Conservation (phyloP, 345 rosid species). For the Linum trigynum region DNA sequence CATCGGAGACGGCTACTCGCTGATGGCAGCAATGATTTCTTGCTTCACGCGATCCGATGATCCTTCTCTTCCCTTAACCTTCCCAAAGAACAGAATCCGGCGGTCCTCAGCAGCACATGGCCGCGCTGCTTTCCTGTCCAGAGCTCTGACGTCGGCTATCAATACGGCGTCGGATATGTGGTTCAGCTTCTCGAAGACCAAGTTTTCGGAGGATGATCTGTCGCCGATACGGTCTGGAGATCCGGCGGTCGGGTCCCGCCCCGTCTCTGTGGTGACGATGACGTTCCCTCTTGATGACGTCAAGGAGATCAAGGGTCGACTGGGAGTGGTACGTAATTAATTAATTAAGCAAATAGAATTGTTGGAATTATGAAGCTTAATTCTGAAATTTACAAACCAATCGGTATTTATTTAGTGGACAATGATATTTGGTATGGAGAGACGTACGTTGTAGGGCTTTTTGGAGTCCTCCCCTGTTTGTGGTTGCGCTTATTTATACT, state of each 20-base stretch:
- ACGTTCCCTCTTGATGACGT: constrained; percentile 29
- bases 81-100: background rate
- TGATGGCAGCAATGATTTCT: background rate
- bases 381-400: background rate
- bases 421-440: background rate
- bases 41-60: background rate
- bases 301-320: constrained; percentile 30
- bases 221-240: constrained; percentile 29
- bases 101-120: too few relatives aligned
- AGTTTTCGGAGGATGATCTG: constrained; percentile 24
- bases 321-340: constrained; percentile 27
- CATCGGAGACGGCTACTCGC: background rate
- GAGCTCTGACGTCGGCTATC: constrained; percentile 10
- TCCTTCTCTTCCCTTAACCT: background rate
- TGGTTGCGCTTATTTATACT: too few relatives aligned
- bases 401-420: background rate
- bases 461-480: too few relatives aligned
- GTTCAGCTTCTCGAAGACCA: constrained; percentile 34
- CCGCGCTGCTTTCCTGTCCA: background rate
- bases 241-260: constrained; percentile 26
- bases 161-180: constrained; percentile 30
- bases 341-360: background rate
- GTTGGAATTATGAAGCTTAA: background rate
- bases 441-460: too few relatives aligned
- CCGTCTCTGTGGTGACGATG: constrained; percentile 17